phyloP scores from a whole-genome alignment of 1,284 basidiomycete species.

The Hemileia vastatrix region DNA sequence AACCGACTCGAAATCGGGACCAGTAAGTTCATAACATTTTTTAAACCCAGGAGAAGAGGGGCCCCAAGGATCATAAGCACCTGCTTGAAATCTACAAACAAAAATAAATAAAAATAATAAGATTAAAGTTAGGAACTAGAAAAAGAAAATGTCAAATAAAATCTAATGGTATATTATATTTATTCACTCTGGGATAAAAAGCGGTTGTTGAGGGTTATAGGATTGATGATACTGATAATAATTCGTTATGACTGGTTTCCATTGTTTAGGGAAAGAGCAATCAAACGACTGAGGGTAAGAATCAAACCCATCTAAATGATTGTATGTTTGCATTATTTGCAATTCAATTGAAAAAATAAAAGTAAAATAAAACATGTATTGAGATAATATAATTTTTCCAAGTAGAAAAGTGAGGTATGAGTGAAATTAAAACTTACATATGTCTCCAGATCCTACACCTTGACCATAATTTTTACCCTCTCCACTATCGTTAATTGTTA shows the following conservation, averaged over 20 bases:
- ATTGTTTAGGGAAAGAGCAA: constrained; percentile 57
- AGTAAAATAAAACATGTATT: no score
- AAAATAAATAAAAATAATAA: neutral
- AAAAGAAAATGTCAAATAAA: neutral
- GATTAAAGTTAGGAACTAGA: no score
- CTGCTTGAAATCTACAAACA: constrained; percentile 47
- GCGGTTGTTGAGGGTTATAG: constrained; percentile 26
- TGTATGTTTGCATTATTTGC: neutral
- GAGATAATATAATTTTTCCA: no score
- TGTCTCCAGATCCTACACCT: constrained; percentile 13
- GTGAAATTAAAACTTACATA: constrained; percentile 3
- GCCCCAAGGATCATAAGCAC: constrained; percentile 59
- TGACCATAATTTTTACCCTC: constrained; percentile 10
- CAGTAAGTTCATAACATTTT: constrained; percentile 54
- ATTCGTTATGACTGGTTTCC: constrained; percentile 54
- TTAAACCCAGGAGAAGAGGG: constrained; percentile 49
- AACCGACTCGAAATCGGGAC: constrained; percentile 61
- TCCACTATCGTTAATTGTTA: constrained; percentile 15
- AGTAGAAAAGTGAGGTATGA: neutral
- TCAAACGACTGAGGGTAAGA: constrained; percentile 64
- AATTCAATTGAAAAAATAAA: neutral
- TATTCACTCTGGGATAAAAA: constrained; percentile 30
- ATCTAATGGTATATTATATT: no score
- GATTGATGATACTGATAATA: constrained; percentile 54
- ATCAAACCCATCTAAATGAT: constrained; percentile 54